Base-by-base conservation (phyloP, 2,329 filamentous ascomycete species). In the Plectosphaerella cucumerina region DNA sequence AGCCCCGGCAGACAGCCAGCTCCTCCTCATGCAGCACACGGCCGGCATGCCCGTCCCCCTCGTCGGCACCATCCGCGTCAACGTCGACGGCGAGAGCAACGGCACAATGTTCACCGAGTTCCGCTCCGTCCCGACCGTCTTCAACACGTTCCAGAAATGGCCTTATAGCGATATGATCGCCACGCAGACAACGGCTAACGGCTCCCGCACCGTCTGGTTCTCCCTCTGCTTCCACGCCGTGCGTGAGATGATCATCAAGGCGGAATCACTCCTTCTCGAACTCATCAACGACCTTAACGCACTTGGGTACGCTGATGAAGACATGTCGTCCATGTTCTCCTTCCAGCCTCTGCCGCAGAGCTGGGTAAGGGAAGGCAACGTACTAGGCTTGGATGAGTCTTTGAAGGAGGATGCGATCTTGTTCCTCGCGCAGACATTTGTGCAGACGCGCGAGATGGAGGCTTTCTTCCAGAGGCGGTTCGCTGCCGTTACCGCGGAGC, bases 391-490 rank as follows among this genome's bases (percentile, higher is more conserved):
- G 3, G 33, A 47, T 9, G 20, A 37, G 17, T 39, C 33, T 6
- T 14, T 47, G 2, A 47, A 21, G 14, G 18, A 47, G 15, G 33
- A 47, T 20, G 31, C 33, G 17, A 39, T 47, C 14, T 20, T 47
- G 6, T 47, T 47, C 33, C 33, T 37, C 3, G 45, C 33, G 11
- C 33, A 47, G 45, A 31, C 35, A 34, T 45, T 17, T 10, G 47
- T 53, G 17, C 35, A 48, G 48, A 65, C 63, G 33, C 62, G 63
- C 1, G 62, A 66, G 54, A 48, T 53, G 20, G 54, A 55, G 47
- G 34, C 47, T 20, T 60, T 65, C 8, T 60, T 67, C 17, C 60
- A 65, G 50, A 61, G 60, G 58, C 63, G 65, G 22, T 61, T 68
- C 8, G 58, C 55, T 9, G 37, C 50, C 14, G 64, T 66, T 3